Percentiles rank a stretch among this genome's conserved stretches.
Conservation (phyloP, 2,329 filamentous ascomycete genomes). For the Bipolaris cookei region DNA sequence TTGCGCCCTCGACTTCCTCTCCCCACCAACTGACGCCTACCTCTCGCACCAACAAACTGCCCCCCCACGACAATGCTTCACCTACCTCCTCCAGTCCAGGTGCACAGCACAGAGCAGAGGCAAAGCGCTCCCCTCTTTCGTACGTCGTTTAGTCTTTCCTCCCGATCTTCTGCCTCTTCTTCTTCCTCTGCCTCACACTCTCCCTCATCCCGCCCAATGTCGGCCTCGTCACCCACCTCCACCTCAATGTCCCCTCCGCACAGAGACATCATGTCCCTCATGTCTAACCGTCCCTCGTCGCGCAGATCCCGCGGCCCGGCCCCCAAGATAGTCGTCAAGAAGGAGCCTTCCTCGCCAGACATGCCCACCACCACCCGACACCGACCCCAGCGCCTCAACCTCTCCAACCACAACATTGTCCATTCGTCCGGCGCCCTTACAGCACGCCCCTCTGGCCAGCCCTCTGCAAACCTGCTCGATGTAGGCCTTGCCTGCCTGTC, state of each 20-base stretch:
- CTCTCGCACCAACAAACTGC: slow-evolving; percentile 45
- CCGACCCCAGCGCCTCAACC: slow-evolving; percentile 76
- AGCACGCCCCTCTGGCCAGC: slow-evolving; percentile 73
- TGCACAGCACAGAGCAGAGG: slow-evolving; percentile 51
- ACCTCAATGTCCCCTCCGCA: slow-evolving; percentile 38
- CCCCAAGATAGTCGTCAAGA: slow-evolving; percentile 93
- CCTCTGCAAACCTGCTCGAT: slow-evolving; percentile 80
- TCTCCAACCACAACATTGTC: slow-evolving; percentile 62
- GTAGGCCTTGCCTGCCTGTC: slow-evolving; percentile 93
- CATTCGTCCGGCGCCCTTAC: slow-evolving; percentile 57
- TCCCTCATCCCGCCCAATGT: slow-evolving; percentile 33
- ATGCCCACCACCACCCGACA: slow-evolving; percentile 75
- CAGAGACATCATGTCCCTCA: slow-evolving; percentile 29
- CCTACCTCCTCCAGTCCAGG: slow-evolving; percentile 49
- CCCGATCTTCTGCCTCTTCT: slow-evolving; percentile 30
- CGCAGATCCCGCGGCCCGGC: slow-evolving; percentile 61
- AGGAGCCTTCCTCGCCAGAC: slow-evolving; percentile 88
- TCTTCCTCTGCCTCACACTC: slow-evolving; percentile 16
- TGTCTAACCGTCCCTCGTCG: slow-evolving; percentile 49
- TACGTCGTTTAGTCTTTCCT: slow-evolving; percentile 50
- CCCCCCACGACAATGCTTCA: slow-evolving; percentile 48
- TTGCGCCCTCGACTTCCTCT: slow-evolving; percentile 52
- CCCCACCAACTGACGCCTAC: slow-evolving; percentile 48
- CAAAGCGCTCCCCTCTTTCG: slow-evolving; percentile 62
- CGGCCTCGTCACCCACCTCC: slow-evolving; percentile 29